Base-by-base conservation (phyloP, 2,329 filamentous ascomycete genomes). In the Nothophoma quercina region DNA sequence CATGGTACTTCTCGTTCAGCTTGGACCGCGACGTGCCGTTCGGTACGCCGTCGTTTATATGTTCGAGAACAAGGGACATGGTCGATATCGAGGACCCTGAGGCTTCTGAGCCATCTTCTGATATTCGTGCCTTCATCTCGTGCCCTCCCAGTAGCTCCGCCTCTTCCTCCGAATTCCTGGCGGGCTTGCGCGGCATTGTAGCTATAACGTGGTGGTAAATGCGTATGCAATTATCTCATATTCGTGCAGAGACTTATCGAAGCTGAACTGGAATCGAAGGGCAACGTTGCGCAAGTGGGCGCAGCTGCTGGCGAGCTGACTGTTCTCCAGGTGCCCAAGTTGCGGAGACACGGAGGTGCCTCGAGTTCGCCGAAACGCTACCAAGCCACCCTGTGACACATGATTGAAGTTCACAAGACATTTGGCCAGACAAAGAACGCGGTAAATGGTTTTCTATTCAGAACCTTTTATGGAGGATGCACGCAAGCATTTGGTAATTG, bases 51-150 rank as follows among this genome's bases (percentile, higher is more conserved):
- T 90, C 87, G 64, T 85, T 83, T 60, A 93, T 82, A 58, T 88
- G 85, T 61, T 95, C 90, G 69, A 95, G 90, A 46, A 95, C 85
- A 12, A 95, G 81, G 64, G 90, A 93, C 4, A 88, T 92, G 9
- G 90, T 93, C 26, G 90, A 95, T n/a, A 86, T 87, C 32, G 88
- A 88, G n/a, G 88, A 90, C 36, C 84, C 73, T 3, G 90, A 91
- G 56, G 82, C 83, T 45, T 70, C 68, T 5, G 62, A 71, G 36
- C 66, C 65, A 57, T 72, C 73, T 56, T 73, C 67, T 51, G 72
- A 74, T 52, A 58, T 52, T 53, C 66, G 69, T 48, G 66, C 49
- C 30, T 66, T 54, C 40, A 56, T 55, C 46, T 73, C 66, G 29
- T 72, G 60, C 39, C 67, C 65, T 22, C 73, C 77, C 18, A 81